These are phyloP conservation scores for Mycena albidolilacea DNA, from an alignment of 768 basidiomycete genomes.

Conservation along the genomic window DNA sequence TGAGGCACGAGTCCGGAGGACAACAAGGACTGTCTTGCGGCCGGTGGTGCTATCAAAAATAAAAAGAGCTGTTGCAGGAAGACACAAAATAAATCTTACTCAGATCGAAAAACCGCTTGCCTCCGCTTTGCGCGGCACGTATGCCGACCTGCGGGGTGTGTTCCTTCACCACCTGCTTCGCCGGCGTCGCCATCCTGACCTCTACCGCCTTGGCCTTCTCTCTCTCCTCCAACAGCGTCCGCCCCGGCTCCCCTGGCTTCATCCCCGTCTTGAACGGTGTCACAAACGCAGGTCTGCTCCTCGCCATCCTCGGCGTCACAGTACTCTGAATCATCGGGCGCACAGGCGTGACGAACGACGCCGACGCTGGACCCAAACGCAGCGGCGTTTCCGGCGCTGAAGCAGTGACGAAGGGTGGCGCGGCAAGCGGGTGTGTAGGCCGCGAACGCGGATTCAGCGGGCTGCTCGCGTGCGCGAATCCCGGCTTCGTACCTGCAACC, in stretches of 20 bases:
- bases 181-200: conserved; percentile 27
- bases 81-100: conserved; percentile 50
- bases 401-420: conserved; percentile 41
- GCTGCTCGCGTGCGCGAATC: conserved; percentile 42
- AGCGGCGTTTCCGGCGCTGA: conserved; percentile 32
- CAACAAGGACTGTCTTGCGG: conserved; percentile 60
- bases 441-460: conserved; percentile 49
- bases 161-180: conserved; percentile 25
- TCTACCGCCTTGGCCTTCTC: conserved; percentile 39
- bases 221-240: conserved; percentile 46
- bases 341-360: conserved; percentile 38
- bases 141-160: conserved; percentile 17
- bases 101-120: conserved; percentile 57
- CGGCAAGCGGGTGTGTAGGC: conserved; percentile 51
- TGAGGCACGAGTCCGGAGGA: conserved; percentile 70
- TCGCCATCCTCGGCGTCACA: conserved; percentile 21
- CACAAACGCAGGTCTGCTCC: conserved; percentile 60
- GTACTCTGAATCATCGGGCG: conserved; percentile 16
- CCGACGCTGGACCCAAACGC: conserved; percentile 15
- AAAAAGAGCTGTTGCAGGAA: not conserved
- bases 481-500: conserved; percentile 5
- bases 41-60: conserved; percentile 46
- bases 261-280: conserved; percentile 76
- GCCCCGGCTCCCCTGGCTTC: conserved; percentile 60
- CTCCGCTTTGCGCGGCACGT: conserved; percentile 32